Base-by-base conservation (phyloP, 78 protist species). In the Polysphondylium violaceum region DNA sequence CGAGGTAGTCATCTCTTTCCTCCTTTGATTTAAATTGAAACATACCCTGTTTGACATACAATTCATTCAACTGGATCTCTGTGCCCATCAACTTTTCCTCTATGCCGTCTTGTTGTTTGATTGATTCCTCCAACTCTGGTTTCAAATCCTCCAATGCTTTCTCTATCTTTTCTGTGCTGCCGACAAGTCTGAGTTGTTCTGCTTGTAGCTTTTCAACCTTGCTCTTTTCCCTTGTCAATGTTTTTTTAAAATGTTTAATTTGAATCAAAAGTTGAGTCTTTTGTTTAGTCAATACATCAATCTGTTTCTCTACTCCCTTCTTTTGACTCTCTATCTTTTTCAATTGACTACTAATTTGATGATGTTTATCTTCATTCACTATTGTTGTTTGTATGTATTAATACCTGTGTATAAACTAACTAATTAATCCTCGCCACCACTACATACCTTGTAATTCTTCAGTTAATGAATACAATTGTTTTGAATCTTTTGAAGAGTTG, bases 11-110 rank as follows among this genome's bases (percentile, higher is more conserved):
- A 86, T 97, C 97, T 8, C 98, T 79, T 59, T 87, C 97, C 16
- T 21, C 50, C 40, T 33, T 35, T 38, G 97, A 71, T 38, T 63
- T 29, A 55, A 96, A 97, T 79, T 95, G 94, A 2, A 50, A 41
- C 51, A 51, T 61, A 33, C 97, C 97, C 33, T 63, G 89, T 86
- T 96, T 96, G 56, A 96, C 89, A 29, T 87, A 78, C 17, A 95
- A 59, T n/a, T 92, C 91, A 43, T 78, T 68, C 1, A 77, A 41
- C 19, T 74, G 79, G 9, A 81, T 71, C 12, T 81, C 86, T 9
- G 51, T 19, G n/a, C 75, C 33, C 1, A 59, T 25, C 3, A 79
- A 23, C 43, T 53, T 63, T 7, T 41, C 44, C 14, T 76, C 77
- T 14, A 88, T 31, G 5, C 41, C 65, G 5, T n/a, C 67, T 58